These are phyloP conservation scores for Chalciporus piperatus DNA, from an alignment of 768 basidiomycete genomes.

Conservation along the genomic window DNA sequence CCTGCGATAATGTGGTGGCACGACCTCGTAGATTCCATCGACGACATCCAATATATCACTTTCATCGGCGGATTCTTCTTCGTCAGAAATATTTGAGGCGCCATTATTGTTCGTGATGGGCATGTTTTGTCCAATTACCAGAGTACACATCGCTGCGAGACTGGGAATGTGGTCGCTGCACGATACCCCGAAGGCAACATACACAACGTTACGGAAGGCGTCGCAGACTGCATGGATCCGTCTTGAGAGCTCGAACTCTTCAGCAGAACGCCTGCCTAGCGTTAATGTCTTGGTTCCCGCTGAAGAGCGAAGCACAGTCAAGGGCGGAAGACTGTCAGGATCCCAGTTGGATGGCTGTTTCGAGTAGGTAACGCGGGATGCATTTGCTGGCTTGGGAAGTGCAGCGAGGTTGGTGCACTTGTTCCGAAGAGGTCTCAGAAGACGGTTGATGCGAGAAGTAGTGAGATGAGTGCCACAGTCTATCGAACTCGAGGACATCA, in stretches of 20 bases:
- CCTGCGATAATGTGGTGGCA: slow-evolving; percentile 54
- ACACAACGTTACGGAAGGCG: slow-evolving; percentile 50
- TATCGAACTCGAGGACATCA: slow-evolving; percentile 11
- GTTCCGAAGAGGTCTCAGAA: slow-evolving; percentile 46
- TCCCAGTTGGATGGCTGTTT: slow-evolving; percentile 20
- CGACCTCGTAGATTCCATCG: slow-evolving; percentile 47
- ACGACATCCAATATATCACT: slow-evolving; percentile 24
- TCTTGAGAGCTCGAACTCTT: slow-evolving; percentile 43
- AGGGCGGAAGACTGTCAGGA: slow-evolving; percentile 26
- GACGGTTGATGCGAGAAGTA: slow-evolving; percentile 41
- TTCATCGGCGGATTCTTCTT: slow-evolving; percentile 24
- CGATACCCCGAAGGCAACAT: slow-evolving; percentile 32
- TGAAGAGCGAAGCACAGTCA: slow-evolving; percentile 39
- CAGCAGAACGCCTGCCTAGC: slow-evolving; percentile 32
- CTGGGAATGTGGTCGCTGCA: slow-evolving; percentile 28
- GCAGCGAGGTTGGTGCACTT: slow-evolving; percentile 42
- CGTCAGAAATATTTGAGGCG: slow-evolving; percentile 16
- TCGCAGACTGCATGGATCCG: slow-evolving; percentile 54
- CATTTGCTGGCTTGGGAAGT: slow-evolving; percentile 16
- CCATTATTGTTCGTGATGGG: slow-evolving; percentile 22
- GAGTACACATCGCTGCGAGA: slow-evolving; percentile 47
- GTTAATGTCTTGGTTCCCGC: slow-evolving; percentile 34
- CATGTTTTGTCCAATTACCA: slow-evolving; percentile 46
- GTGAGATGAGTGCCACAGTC: slow-evolving; percentile 33
- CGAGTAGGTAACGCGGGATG: slow-evolving; percentile 14